Evolutionary conservation across 140 eudicot genomes (phyloP), one percentile per base, ranked within the genome.

Genomic region (Cichorium intybus): DNA sequence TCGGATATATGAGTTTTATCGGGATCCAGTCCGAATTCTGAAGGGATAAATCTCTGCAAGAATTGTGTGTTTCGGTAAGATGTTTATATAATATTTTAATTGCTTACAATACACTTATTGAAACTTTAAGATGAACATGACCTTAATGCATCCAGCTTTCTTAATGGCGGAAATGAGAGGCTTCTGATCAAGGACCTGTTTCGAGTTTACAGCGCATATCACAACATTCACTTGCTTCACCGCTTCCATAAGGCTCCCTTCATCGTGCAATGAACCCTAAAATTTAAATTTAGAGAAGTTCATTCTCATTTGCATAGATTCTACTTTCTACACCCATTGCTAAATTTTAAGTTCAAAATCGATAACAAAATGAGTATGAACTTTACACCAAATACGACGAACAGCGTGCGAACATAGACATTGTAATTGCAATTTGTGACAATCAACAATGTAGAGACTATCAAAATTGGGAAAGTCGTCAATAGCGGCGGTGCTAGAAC

Each of bases 261-360:
- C 87, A 71, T 91, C 96, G 75, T 91, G 81, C 77, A 91, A 61
- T n/a, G 96, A 91, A 64, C 98, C 98, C 97, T 90, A 75, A 43
- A 51, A 34, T 47, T 67, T 48, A 29, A 49, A 60, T 2, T 18
- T 18, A 21, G 17, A 56, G n/a, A 1, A 53, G 6, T 29, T 55
- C 10, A 57, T 27, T 21, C 41, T 43, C 59, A 53, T 52, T 53
- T 10, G 43, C 21, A 37, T 14, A 29, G 16, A 65, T 21, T 14
- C 15, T 3, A 49, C 20, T 65, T 20, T 20, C 49, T 49, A 48
- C 31, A 39, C 16, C 10, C 12, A 45, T 16, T 16, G n/a, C 23
- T 17, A 6, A 48, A 48, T 17, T 48, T 48, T 9, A 48, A 48
- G 12, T 18, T 48, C 54, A 48, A 48, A 20, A 43, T 46, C 33